phyloP scores from a whole-genome alignment of 2,329 filamentous ascomycete genomes.

The Fusarium drepaniforme region DNA sequence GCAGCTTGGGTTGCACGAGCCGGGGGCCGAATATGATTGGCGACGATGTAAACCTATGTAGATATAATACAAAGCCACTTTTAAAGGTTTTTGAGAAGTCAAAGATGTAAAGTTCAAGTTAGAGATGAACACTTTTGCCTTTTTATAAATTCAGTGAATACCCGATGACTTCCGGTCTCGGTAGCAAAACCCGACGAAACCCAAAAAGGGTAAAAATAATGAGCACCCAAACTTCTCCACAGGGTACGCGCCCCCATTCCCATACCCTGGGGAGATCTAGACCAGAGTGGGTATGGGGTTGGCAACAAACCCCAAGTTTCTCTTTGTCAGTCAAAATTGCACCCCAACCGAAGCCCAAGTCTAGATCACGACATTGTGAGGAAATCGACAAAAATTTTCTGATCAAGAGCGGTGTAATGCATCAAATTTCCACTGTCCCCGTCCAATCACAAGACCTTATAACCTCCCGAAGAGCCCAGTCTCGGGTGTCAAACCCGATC shows the following conservation, averaged over 20 bases:
- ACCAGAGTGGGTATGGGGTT: constrained; percentile 5
- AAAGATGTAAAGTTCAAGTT: neutral
- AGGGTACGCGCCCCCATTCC: neutral
- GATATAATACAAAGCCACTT: neutral
- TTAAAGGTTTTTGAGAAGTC: neutral
- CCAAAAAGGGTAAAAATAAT: constrained; percentile 9
- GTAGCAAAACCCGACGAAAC: neutral
- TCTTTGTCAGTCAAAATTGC: neutral
- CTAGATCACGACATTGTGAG: neutral
- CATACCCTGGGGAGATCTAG: neutral
- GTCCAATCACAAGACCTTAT: neutral
- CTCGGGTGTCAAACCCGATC: neutral
- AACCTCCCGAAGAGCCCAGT: neutral
- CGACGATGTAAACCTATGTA: neutral
- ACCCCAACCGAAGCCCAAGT: neutral
- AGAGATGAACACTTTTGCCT: neutral
- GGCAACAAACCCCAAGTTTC: neutral
- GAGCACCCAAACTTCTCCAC: neutral
- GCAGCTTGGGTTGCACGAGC: neutral
- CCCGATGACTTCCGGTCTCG: neutral
- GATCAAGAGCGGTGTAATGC: neutral
- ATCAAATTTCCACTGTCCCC: neutral
- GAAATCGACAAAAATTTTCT: neutral
- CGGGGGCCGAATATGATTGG: neutral
- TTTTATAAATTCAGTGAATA: neutral